phyloP scores from a whole-genome alignment of 495 filamentous ascomycete genomes.

The Xylaria nigripes region DNA sequence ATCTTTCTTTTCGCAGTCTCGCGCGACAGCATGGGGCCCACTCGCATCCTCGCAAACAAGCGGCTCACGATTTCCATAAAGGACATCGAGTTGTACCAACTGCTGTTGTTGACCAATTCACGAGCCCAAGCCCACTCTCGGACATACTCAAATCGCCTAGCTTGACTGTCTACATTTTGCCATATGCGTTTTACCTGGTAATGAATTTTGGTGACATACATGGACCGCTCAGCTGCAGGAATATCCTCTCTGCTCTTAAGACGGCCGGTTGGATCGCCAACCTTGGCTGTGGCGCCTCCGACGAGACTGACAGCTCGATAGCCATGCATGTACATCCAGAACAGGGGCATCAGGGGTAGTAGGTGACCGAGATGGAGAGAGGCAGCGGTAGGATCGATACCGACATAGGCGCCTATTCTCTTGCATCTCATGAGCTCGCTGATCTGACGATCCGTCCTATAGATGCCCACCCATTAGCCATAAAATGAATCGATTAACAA shows the following conservation, averaged over 20 bases:
- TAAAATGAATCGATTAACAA: slow-evolving; percentile 7
- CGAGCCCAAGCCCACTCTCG: slow-evolving; percentile 53
- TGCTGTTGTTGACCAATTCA: slow-evolving; percentile 65
- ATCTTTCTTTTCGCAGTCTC: slow-evolving; percentile 85
- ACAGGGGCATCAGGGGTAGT: slow-evolving; percentile 85
- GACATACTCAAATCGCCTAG: slow-evolving; percentile 50
- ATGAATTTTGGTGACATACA: slow-evolving; percentile 69
- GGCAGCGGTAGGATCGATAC: slow-evolving; percentile 84
- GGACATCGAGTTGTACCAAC: slow-evolving; percentile 64
- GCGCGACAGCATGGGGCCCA: slow-evolving; percentile 79
- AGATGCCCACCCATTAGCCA: slow-evolving; percentile 5
- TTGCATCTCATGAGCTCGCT: slow-evolving; percentile 60
- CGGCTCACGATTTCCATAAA: slow-evolving; percentile 64
- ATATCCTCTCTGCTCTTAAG: slow-evolving; percentile 55
- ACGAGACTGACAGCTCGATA: slow-evolving; percentile 66
- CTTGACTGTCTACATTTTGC: slow-evolving; percentile 56
- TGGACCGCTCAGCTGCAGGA: slow-evolving; percentile 46
- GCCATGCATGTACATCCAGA: slow-evolving; percentile 87
- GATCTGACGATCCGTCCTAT: slow-evolving; percentile 54
- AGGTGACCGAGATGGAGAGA: slow-evolving; percentile 92
- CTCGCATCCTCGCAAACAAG: slow-evolving; percentile 60
- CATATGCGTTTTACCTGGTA: slow-evolving; percentile 75
- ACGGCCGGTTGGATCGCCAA: slow-evolving; percentile 83
- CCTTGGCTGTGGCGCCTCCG: slow-evolving; percentile 74
- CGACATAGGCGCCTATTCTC: slow-evolving; percentile 73